phyloP scores from a whole-genome alignment of 352 stramenopile species.

The Vaucheria bursata region DNA sequence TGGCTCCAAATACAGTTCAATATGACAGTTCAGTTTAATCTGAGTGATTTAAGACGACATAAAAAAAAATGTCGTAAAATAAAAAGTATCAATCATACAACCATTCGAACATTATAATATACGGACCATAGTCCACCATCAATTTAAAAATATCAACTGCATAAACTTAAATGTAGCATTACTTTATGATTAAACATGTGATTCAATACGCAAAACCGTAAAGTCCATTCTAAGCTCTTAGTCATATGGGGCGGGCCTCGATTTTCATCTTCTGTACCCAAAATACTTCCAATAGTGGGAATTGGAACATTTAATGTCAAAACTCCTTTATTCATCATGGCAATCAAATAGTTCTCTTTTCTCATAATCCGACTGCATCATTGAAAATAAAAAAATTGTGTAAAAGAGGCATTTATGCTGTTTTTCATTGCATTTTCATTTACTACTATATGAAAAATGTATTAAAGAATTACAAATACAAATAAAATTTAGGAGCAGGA shows the following conservation, averaged over 20 bases:
- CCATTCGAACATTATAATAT: too few relatives aligned
- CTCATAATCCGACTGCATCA: conserved; percentile 83
- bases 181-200: conserved; percentile 78
- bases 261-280: too few relatives aligned
- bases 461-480: conserved; percentile 63
- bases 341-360: conserved; percentile 96
- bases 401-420: conserved; percentile 65
- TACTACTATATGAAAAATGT: conserved; percentile 68
- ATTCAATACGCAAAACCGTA: conserved; percentile 90
- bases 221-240: conserved; percentile 75
- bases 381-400: conserved; percentile 7
- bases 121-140: too few relatives aligned
- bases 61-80: too few relatives aligned
- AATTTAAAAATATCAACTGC: too few relatives aligned
- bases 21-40: too few relatives aligned
- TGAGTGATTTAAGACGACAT: too few relatives aligned
- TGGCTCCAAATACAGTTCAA: too few relatives aligned
- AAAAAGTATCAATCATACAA: too few relatives aligned
- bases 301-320: conserved; percentile 75
- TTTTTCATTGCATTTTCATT: conserved; percentile 60
- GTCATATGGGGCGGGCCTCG: conserved; percentile 50
- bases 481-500: too few relatives aligned
- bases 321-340: conserved; percentile 86
- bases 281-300: conserved; percentile 54
- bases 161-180: not conserved